Evolutionary conservation across 2,329 filamentous ascomycete genomes (phyloP).

Genomic region (Colletotrichum kahawae): DNA sequence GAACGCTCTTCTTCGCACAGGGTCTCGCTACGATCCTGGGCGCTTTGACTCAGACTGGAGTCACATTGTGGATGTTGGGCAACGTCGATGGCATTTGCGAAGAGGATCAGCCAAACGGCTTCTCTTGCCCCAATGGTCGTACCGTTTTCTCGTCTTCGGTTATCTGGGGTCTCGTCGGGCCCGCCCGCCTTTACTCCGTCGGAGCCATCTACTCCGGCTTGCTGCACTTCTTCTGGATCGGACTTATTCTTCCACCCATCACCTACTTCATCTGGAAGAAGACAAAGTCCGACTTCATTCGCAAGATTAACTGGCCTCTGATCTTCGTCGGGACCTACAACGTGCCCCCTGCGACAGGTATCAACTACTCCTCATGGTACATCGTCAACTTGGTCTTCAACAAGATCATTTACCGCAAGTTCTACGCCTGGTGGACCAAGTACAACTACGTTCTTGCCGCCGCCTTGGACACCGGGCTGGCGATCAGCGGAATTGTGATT

Average conservation of each 20-base stretch:
- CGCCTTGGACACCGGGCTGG: slow-evolving; percentile 61
- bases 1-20: slow-evolving; percentile 64
- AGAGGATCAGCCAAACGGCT: slow-evolving; percentile 49
- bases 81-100: slow-evolving; percentile 60
- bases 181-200: slow-evolving; percentile 35
- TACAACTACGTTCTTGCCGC: slow-evolving; percentile 67
- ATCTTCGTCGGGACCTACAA: slow-evolving; percentile 55
- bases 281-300: slow-evolving; percentile 49
- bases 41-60: slow-evolving; percentile 39
- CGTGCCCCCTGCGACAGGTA: slow-evolving; percentile 60
- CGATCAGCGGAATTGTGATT: slow-evolving; percentile 59
- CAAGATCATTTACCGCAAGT: slow-evolving; percentile 53
- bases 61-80: slow-evolving; percentile 35
- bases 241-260: slow-evolving; percentile 49
- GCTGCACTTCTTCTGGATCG: slow-evolving; percentile 60
- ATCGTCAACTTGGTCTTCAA: slow-evolving; percentile 62
- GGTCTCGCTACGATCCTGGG: slow-evolving; percentile 54
- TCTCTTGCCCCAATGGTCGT: slow-evolving; percentile 61
- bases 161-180: slow-evolving; percentile 65
- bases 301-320: slow-evolving; percentile 57
- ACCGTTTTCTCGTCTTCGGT: slow-evolving; percentile 67
- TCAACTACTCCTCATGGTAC: slow-evolving; percentile 60
- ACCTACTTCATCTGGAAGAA: slow-evolving; percentile 53
- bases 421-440: slow-evolving; percentile 59
- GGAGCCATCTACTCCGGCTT: slow-evolving; percentile 51